Conservation (phyloP, 805 yeast species). For the Pichia occidentalis region DNA sequence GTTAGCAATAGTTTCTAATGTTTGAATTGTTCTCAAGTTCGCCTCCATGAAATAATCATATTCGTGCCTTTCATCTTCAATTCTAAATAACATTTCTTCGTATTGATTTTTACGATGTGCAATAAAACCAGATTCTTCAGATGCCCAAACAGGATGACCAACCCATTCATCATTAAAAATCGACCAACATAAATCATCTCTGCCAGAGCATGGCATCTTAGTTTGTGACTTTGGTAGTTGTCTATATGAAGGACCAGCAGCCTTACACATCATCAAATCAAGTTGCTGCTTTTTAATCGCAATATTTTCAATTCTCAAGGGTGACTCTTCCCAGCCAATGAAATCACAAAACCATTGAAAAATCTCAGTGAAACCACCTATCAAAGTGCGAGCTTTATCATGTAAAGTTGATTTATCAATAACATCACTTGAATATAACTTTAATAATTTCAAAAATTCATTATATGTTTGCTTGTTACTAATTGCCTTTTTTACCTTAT, state of each 20-base stretch:
- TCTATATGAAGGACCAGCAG: slow-evolving; percentile 93
- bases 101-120: slow-evolving; percentile 99
- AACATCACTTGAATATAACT: slow-evolving; percentile 83
- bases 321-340: slow-evolving; percentile 82
- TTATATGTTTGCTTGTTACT: slow-evolving; percentile 86
- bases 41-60: slow-evolving; percentile 95
- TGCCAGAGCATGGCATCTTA: slow-evolving; percentile 94
- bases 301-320: slow-evolving; percentile 83
- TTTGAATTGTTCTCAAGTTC: slow-evolving; percentile 89
- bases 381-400: slow-evolving; percentile 75
- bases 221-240: slow-evolving; percentile 90
- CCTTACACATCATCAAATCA: slow-evolving; percentile 84
- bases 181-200: slow-evolving; percentile 99
- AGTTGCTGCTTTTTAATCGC: slow-evolving; percentile 83
- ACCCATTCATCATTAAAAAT: slow-evolving; percentile 98
- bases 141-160: slow-evolving; percentile 99
- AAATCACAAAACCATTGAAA: slow-evolving; percentile 88
- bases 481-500: slow-evolving; percentile 80
- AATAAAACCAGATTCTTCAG: slow-evolving; percentile 97
- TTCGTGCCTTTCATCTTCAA: slow-evolving; percentile 97
- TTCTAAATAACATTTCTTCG: slow-evolving; percentile 89
- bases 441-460: slow-evolving; percentile 84
- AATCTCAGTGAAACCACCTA: slow-evolving; percentile 75
- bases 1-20: slow-evolving; percentile 89
- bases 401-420: slow-evolving; percentile 78